Evolutionary conservation across 2,329 filamentous ascomycete genomes (phyloP), one percentile per base, ranked within the genome.

Genomic region (Blastomyces parvus): DNA sequence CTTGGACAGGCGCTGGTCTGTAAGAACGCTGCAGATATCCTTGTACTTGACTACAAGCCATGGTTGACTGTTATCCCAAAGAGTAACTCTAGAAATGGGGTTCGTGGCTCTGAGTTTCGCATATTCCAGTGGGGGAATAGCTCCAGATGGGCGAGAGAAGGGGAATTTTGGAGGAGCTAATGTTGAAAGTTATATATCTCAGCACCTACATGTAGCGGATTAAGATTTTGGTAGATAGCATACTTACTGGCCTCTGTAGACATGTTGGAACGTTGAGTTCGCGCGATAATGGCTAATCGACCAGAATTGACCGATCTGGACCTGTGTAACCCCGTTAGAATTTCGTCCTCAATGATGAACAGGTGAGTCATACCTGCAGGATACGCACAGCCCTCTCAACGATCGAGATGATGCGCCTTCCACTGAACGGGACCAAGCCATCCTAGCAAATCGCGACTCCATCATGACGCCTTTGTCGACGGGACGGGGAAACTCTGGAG

Each of bases 11-110:
- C 78, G 72, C 40, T 77, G 62, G 40, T 80, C 78, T 0, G 77
- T 79, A 4, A 80, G 72, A 0, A 81, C 77, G 30, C 68, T 70
- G 63, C 76, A 77, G 13, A 82, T 77, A 66, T 82, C 79, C 57
- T 77, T 73, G 67, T 81, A 74, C 68, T 81, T 82, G 17, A 78
- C 77, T 5, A 80, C 74, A 0, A 82, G 70, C 80, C 80, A 82
- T 5, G 79, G 76, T 17, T 74, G 66, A 59, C 73, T 78, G n/a
- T 76, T 78, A 66, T 82, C 80, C 64, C 74, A 82, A 11, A 82
- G 74, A 66, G 76, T 74, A 17, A 82, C 78, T 62, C 71, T 68
- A 0, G 80, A 80, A 5, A 82, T 73, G 0, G 80, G 79, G 3
- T 78, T 71, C 1, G 69, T 76, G n/a, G 72, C 74, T 8, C 79